Conservation (phyloP, 768 basidiomycete species). For the Xerocomus brunneocitrinus region DNA sequence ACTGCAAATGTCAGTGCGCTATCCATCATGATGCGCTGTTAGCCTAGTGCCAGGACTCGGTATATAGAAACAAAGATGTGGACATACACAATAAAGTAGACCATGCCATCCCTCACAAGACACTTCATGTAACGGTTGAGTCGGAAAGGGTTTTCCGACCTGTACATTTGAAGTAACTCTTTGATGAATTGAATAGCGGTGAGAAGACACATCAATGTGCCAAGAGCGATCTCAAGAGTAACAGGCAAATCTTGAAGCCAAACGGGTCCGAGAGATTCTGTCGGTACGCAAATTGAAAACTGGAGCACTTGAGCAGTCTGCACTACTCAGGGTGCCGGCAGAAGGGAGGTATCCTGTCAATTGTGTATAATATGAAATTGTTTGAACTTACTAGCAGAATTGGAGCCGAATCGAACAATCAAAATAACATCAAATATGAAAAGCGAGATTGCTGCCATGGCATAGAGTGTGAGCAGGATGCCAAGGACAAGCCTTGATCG, state of each 20-base stretch:
- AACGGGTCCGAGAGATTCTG: neutral
- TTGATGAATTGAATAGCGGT: neutral
- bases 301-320: neutral
- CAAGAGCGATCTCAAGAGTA: neutral
- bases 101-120: neutral
- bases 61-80: neutral
- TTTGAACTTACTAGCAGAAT: neutral
- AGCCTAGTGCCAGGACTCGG: neutral
- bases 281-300: neutral
- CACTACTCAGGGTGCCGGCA: no score
- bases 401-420: neutral
- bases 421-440: neutral
- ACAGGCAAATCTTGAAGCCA: neutral
- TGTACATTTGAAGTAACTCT: neutral
- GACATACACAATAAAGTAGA: slow-evolving; percentile 3
- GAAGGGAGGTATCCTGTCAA: neutral
- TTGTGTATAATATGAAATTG: neutral
- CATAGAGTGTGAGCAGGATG: neutral
- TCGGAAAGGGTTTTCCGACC: neutral
- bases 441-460: neutral
- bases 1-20: neutral
- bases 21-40: neutral
- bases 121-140: neutral
- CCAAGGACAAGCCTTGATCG: neutral
- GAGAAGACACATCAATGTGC: neutral